Evolutionary conservation across 371 early-diverging fungal species (phyloP).

Genomic region (Rhizopus microsporus): DNA sequence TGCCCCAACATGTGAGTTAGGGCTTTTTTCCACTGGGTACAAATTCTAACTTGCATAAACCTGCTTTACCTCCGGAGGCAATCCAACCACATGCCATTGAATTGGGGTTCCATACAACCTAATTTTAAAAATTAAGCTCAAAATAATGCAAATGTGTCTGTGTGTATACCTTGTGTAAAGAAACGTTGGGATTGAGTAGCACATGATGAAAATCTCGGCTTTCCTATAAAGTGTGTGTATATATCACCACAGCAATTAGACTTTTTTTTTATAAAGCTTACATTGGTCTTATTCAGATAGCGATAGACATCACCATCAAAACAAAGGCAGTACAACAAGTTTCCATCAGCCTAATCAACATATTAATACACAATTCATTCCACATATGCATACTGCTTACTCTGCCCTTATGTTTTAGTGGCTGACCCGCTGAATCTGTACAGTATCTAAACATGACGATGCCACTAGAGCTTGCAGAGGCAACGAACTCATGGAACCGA

Average conservation of each 20-base stretch:
- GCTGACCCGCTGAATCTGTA: neutral
- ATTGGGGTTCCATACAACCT: slow-evolving; percentile 33
- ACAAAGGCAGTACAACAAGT: slow-evolving; percentile 4
- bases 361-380: neutral
- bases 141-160: neutral
- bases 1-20: no score
- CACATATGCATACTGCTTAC: neutral
- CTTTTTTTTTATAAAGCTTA: slow-evolving; percentile 1
- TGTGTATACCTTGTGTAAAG: slow-evolving; percentile 15
- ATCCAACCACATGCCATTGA: slow-evolving; percentile 22
- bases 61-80: slow-evolving; percentile 32
- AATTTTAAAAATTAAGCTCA: neutral
- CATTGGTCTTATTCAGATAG: neutral
- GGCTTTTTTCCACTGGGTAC: neutral
- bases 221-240: neutral
- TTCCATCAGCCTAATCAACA: neutral
- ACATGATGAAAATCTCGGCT: slow-evolving; percentile 2
- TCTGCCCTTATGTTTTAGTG: neutral
- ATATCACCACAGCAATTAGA: neutral
- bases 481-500: neutral
- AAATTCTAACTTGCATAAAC: slow-evolving; percentile 32
- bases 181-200: slow-evolving; percentile 7
- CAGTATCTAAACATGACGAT: neutral
- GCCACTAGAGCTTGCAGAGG: slow-evolving; percentile 4
- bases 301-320: neutral